Base-by-base conservation (phyloP, 345 rosid genomes). In the Cardiospermum halicacabum region DNA sequence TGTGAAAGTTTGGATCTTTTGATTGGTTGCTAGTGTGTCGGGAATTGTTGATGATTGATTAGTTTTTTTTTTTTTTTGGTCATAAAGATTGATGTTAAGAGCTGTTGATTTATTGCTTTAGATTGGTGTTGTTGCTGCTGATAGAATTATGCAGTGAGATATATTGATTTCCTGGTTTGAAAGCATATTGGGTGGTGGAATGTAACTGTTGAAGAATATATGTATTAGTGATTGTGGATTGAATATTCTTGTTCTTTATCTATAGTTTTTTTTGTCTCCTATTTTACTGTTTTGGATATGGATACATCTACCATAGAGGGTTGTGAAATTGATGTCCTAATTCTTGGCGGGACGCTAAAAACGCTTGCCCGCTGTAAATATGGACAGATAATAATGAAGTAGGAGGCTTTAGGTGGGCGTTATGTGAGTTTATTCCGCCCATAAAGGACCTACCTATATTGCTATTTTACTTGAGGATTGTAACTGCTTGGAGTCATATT, bases 301-400 rank as follows among this genome's bases (percentile, higher is more conserved):
- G 57, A 18, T 7, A 15, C 7, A 3, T 13, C 10, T 9, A 12
- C n/a, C 1, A 31, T 7, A 42, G 60, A 43, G 30, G 42, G 47
- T 26, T 7, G 26, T 5, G 39, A 58, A 11, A 55, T 11, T 0
- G 24, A 56, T 83, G 90, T 86, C 87, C 90, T 85, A 84, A 85
- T 89, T 89, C 89, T 85, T 85, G 87, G 84, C 64, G 74, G 87
- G 89, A 66, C 79, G 75, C 85, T 85, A 68, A 72, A 71, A 54
- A 84, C 64, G 90, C 72, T 87, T 72, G 65, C 84, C 81, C 81
- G 76, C 94, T 74, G 92, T 85, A 89, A 91, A 85, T 81, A 78
- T 78, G 87, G 92, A 87, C 86, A 68, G 47, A 86, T 10, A 85
- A 34, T 9, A 69, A 79, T 67, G 53, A n/a, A n/a, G n/a, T n/a